Percentiles rank a stretch among this genome's conserved stretches.
These are phyloP conservation scores for Boletus putidus DNA, from an alignment of 1,284 basidiomycete genomes.

Conservation along the genomic window DNA sequence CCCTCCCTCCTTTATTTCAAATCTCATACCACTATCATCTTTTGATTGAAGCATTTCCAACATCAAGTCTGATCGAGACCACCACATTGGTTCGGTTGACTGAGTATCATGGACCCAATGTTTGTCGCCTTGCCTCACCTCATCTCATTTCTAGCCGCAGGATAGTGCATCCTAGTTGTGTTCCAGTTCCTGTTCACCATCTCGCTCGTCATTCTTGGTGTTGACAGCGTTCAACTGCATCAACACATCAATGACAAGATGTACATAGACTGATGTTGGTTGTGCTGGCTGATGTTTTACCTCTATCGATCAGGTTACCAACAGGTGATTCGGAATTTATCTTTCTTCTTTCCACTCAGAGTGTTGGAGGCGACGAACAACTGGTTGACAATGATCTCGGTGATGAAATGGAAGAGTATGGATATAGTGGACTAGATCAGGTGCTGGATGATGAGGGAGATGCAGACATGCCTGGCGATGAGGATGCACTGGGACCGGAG, in stretches of 20 bases:
- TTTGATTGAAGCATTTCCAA: not conserved
- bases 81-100: conserved; percentile 65
- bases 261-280: conserved; percentile 32
- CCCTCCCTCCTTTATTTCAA: conserved; percentile 64
- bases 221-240: conserved; percentile 63
- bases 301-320: conserved; percentile 31
- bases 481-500: no score
- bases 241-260: conserved; percentile 62
- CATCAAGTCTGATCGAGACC: conserved; percentile 54
- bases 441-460: not conserved
- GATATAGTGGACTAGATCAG: not conserved
- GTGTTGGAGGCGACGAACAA: not conserved
- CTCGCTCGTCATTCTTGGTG: conserved; percentile 61
- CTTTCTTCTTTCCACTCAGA: no score
- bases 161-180: conserved; percentile 62
- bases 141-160: not conserved
- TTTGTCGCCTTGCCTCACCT: conserved; percentile 39
- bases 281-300: not conserved
- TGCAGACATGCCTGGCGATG: not conserved
- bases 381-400: not conserved
- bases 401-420: conserved; percentile 13
- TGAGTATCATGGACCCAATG: conserved; percentile 77
- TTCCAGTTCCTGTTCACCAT: conserved; percentile 69
- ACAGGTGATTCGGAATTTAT: no score
- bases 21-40: conserved; percentile 47